A percentile compares a stretch with the other conserved stretches of the same genome.
phyloP scores from a whole-genome alignment of 441 rosid species.

The Adansonia madagascariensis region DNA sequence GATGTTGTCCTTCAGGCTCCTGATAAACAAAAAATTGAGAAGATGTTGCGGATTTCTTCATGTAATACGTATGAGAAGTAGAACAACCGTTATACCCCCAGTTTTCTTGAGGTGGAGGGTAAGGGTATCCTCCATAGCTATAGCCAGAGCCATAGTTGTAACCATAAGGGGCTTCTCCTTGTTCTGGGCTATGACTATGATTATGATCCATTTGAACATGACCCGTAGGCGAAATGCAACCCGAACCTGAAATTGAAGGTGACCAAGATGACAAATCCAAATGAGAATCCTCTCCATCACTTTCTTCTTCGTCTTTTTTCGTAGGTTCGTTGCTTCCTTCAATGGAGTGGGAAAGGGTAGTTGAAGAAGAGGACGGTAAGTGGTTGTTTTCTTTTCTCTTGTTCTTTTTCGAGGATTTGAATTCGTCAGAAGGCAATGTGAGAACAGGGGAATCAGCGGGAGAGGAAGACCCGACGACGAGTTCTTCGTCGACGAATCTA shows the following conservation, averaged over 20 bases:
- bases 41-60: slow-evolving; percentile 73
- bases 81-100: slow-evolving; percentile 42
- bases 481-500: slow-evolving; percentile 77
- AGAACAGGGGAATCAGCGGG: slow-evolving; percentile 73
- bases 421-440: slow-evolving; percentile 71
- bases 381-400: slow-evolving; percentile 20
- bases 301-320: slow-evolving; percentile 36
- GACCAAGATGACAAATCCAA: slow-evolving; percentile 70
- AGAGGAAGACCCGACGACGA: slow-evolving; percentile 46
- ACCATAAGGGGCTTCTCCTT: slow-evolving; percentile 28
- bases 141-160: slow-evolving; percentile 30
- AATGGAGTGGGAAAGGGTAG: slow-evolving; percentile 65
- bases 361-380: slow-evolving; percentile 58
- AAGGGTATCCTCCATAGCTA: slow-evolving; percentile 39
- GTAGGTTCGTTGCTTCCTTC: slow-evolving; percentile 26
- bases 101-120: slow-evolving; percentile 39
- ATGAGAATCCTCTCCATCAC: slow-evolving; percentile 57
- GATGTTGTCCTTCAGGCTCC: slow-evolving; percentile 51
- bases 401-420: slow-evolving; percentile 44
- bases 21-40: slow-evolving; percentile 68
- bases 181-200: slow-evolving; percentile 29
- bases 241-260: slow-evolving; percentile 51
- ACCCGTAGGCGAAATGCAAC: slow-evolving; percentile 48
- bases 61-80: slow-evolving; percentile 51
- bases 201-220: slow-evolving; percentile 20